phyloP scores from a whole-genome alignment of 2,329 filamentous ascomycete genomes.

The Aspergillus spinulosporus region DNA sequence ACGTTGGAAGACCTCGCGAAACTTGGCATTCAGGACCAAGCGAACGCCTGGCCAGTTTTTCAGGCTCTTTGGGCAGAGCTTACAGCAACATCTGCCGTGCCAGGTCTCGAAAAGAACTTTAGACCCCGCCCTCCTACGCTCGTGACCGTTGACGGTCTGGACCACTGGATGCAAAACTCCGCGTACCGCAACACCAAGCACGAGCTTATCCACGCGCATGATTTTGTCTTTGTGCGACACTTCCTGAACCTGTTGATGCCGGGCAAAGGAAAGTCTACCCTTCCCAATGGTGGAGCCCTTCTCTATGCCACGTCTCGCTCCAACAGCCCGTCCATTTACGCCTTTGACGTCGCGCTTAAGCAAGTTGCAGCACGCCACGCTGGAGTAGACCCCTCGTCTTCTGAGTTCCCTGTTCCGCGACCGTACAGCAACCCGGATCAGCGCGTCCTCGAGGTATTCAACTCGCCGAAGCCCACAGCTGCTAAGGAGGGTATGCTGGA shows the following conservation, averaged over 20 bases:
- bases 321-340: slow-evolving; percentile 65
- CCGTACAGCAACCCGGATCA: slow-evolving; percentile 56
- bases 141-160: slow-evolving; percentile 74
- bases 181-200: slow-evolving; percentile 72
- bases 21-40: slow-evolving; percentile 69
- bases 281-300: slow-evolving; percentile 75
- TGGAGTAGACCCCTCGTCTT: slow-evolving; percentile 37
- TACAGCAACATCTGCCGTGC: slow-evolving; percentile 49
- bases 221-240: slow-evolving; percentile 72
- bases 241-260: slow-evolving; percentile 68
- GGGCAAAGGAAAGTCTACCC: slow-evolving; percentile 35
- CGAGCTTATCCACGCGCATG: slow-evolving; percentile 79
- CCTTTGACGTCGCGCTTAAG: slow-evolving; percentile 67
- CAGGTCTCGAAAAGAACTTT: slow-evolving; percentile 48
- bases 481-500: slow-evolving; percentile 41
- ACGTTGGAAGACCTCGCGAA: slow-evolving; percentile 68
- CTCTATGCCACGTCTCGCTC: slow-evolving; percentile 72
- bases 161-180: slow-evolving; percentile 76
- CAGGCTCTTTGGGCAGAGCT: slow-evolving; percentile 80
- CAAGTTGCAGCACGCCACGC: slow-evolving; percentile 49
- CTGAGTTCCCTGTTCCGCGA: slow-evolving; percentile 49
- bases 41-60: slow-evolving; percentile 78
- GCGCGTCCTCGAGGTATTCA: slow-evolving; percentile 50
- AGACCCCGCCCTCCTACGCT: slow-evolving; percentile 63
- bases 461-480: slow-evolving; percentile 29